A percentile compares a stretch with the other conserved stretches of the same genome.
Conservation (phyloP, 1,284 basidiomycete species). For the Moniliella sp. region DNA sequence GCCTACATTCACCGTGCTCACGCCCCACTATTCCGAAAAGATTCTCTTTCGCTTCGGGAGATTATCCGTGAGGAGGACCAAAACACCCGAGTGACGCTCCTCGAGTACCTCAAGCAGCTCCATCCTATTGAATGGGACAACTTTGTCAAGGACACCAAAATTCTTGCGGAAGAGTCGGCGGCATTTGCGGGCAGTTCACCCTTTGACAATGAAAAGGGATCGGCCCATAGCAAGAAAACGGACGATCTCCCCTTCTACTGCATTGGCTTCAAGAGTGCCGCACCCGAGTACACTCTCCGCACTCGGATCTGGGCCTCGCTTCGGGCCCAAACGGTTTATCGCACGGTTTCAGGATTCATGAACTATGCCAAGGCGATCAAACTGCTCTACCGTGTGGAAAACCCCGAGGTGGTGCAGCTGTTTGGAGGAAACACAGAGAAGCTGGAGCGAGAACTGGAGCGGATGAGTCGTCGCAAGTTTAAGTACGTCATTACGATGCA, state of each 20-base stretch:
- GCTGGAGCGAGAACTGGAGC: slow-evolving; percentile 82
- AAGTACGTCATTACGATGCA: slow-evolving; percentile 99
- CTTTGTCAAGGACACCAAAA: slow-evolving; percentile 98
- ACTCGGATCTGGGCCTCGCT: slow-evolving; percentile 97
- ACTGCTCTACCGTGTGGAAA: slow-evolving; percentile 94
- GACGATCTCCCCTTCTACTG: slow-evolving; percentile 96
- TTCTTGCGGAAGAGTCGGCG: slow-evolving; percentile 80
- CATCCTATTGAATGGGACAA: slow-evolving; percentile 98
- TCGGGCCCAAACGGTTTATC: slow-evolving; percentile 86
- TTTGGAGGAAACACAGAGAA: slow-evolving; percentile 94
- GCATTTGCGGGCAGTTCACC: slow-evolving; percentile 52
- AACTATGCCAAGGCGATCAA: slow-evolving; percentile 99
- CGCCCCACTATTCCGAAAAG: slow-evolving; percentile 33
- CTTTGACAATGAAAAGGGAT: slow-evolving; percentile 42
- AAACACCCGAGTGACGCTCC: slow-evolving; percentile 32
- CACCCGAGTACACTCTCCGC: slow-evolving; percentile 89
- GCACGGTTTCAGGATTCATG: slow-evolving; percentile 99
- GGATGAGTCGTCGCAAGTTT: slow-evolving; percentile 94
- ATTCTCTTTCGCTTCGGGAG: slow-evolving; percentile 32
- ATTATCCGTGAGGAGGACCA: slow-evolving; percentile 34
- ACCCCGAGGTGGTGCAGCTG: slow-evolving; percentile 88
- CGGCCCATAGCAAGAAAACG: slow-evolving; percentile 33
- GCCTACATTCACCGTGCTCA: slow-evolving; percentile 33
- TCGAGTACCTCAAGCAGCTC: slow-evolving; percentile 67
- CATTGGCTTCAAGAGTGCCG: slow-evolving; percentile 95